phyloP scores from a whole-genome alignment of 208 protist genomes.

The Phytomonas francai region DNA sequence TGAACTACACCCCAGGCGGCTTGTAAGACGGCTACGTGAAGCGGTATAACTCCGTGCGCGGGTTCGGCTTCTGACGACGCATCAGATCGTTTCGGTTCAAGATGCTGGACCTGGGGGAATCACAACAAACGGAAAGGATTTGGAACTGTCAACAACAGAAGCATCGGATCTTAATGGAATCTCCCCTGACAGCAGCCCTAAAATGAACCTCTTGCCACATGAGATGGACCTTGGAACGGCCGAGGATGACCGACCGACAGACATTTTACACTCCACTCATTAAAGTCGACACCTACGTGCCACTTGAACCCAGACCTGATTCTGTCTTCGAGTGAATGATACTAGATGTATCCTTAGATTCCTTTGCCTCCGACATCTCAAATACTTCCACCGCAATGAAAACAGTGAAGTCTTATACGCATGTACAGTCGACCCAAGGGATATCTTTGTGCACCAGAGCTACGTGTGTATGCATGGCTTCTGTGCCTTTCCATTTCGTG shows the following conservation, averaged over 20 bases:
- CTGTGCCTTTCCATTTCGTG: constrained; percentile 35
- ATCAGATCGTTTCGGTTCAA: constrained; percentile 16
- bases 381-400: neutral
- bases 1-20: constrained; percentile 26
- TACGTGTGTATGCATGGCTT: constrained; percentile 57
- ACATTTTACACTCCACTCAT: neutral
- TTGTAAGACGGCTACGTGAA: constrained; percentile 66
- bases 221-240: neutral
- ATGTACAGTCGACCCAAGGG: constrained; percentile 25
- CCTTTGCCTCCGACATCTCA: constrained; percentile 3
- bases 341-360: neutral
- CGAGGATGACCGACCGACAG: neutral
- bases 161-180: neutral
- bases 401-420: constrained; percentile 11
- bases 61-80: constrained; percentile 55
- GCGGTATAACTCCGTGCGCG: constrained; percentile 64
- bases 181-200: neutral
- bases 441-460: constrained; percentile 68
- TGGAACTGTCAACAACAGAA: neutral
- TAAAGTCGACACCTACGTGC: neutral
- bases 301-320: neutral
- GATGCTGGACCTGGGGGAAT: neutral
- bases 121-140: neutral
- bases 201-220: neutral
- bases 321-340: neutral